Evolutionary conservation across 2,329 filamentous ascomycete genomes (phyloP), one percentile per base, ranked within the genome.

Genomic region (Knufia petricola): DNA sequence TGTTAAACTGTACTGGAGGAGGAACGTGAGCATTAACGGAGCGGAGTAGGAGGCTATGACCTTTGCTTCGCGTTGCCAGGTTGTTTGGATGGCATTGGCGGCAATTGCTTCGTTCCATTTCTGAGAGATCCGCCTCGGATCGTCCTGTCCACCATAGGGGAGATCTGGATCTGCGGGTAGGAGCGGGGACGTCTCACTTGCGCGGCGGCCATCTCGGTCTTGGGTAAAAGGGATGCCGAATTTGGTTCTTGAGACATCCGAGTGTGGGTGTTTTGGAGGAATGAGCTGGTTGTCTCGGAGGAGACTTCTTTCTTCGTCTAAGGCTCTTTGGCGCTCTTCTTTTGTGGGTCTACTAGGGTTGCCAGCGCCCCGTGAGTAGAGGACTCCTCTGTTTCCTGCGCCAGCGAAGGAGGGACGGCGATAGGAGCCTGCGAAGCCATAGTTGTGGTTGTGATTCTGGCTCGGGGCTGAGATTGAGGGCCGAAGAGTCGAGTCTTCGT

Each of bases 1-100:
- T n/a, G 84, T 89, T 61, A 92, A 76, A 26, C 85, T 89, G 63
- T 90, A 90, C 63, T 92, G 86, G 26, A 92, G 71, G 45, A 88
- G 55, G 59, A 89, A 90, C 0, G 85, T 89, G 21, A 82, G 60
- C 51, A 87, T 78, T 44, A 90, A 68, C 1, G 85, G 85, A 24
- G 74, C 71, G 2, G 84, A 82, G 62, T 89, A 89, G 53, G 76
- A 73, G 24, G 76, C 69, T 34, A 96, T 75, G 1, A 88, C 88
- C 69, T 89, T 88, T 36, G 84, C 75, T 71, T 96, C 90, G 53
- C 89, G 80, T 65, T 85, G 82, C 88, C 89, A 96, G 3, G 87
- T 94, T 3, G 89, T 95, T 46, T 83, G 82, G 55, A 96, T 89
- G 61, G 81, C 77, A 9, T 88, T 87, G 0, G 84, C 78, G 1